phyloP scores from a whole-genome alignment of 2,329 filamentous ascomycete genomes.

The Phaeosphaeria sp. region DNA sequence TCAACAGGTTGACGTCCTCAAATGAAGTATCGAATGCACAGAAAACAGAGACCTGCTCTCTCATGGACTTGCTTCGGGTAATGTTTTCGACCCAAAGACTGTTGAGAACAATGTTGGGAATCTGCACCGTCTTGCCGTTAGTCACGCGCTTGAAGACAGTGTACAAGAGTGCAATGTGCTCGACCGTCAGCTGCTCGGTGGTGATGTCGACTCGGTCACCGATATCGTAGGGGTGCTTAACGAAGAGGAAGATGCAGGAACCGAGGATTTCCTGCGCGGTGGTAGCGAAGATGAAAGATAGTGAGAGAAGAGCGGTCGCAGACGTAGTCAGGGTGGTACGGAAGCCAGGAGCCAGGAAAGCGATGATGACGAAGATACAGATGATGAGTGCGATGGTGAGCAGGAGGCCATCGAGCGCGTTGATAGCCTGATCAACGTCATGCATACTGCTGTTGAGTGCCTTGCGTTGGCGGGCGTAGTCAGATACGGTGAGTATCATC shows the following conservation, averaged over 20 bases:
- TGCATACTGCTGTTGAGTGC: constrained; percentile 93
- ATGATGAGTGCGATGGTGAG: constrained; percentile 81
- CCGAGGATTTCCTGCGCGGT: constrained; percentile 96
- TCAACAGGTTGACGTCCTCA: constrained; percentile 86
- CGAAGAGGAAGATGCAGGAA: constrained; percentile 97
- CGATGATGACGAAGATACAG: constrained; percentile 83
- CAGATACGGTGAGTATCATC: constrained; percentile 86
- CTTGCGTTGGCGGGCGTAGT: constrained; percentile 85
- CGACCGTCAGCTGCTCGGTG: constrained; percentile 75
- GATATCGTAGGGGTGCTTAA: constrained; percentile 97
- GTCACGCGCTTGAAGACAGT: constrained; percentile 87
- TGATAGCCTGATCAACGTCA: constrained; percentile 93
- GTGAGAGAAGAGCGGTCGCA: constrained; percentile 87
- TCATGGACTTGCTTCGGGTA: constrained; percentile 89
- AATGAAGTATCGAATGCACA: constrained; percentile 87
- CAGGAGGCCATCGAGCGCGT: constrained; percentile 86
- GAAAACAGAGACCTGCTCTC: constrained; percentile 79
- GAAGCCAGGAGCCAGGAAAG: constrained; percentile 87
- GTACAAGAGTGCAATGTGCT: constrained; percentile 93
- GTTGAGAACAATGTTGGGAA: constrained; percentile 93
- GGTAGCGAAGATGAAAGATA: constrained; percentile 95
- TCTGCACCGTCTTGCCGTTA: constrained; percentile 79
- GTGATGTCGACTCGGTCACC: constrained; percentile 90
- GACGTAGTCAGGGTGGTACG: constrained; percentile 86
- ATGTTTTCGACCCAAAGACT: constrained; percentile 95